Base-by-base conservation (phyloP, 306 rosid genomes). In the Citrullus amarus region DNA sequence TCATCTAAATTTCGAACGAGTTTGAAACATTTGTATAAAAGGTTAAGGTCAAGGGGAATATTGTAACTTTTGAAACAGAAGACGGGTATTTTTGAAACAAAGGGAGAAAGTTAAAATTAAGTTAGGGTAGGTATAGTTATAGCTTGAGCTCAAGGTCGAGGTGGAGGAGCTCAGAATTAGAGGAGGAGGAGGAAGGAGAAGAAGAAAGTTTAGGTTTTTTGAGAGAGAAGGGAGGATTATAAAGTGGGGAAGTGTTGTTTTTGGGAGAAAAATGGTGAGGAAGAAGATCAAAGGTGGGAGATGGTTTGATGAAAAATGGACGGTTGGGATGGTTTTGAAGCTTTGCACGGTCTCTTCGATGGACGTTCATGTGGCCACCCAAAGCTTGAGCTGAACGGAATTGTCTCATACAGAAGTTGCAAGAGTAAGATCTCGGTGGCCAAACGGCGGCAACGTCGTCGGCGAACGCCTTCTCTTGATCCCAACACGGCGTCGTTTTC, bases 321-420 rank as follows among this genome's bases (percentile, higher is more conserved):
- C 6, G 75, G 75, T 43, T 68, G 34, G 75, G 75, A 68, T 68
- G 22, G 75, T 68, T 68, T 68, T 68, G 75, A 68, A 95, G 99
- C 65, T 86, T 80, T 39, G 97, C 99, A 76, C 97, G 88, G 54
- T 95, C 99, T 61, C 97, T 85, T 16, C 99, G 81, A 60, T 95
- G 99, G 53, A 95, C 90, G 78, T 95, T 95, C 98, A 95, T 95
- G 88, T 95, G 98, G 62, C 98, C 98, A 0, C 98, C 98, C 25
- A 95, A 90, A 46, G 99, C 99, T 82, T 95, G 99, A 65, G 99
- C 99, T 72, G 97, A 95, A 86, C 88, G 86, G 75, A 95, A 95
- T 84, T 92, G 90, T 85, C 96, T 88, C 76, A 79, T 84, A 66
- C 99, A 95, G 75, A 95, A 95, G 63, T 80, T 84, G 39, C 99